These are phyloP conservation scores for Holtermanniella nyarrowii DNA, from an alignment of 768 basidiomycete genomes.

Conservation along the genomic window DNA sequence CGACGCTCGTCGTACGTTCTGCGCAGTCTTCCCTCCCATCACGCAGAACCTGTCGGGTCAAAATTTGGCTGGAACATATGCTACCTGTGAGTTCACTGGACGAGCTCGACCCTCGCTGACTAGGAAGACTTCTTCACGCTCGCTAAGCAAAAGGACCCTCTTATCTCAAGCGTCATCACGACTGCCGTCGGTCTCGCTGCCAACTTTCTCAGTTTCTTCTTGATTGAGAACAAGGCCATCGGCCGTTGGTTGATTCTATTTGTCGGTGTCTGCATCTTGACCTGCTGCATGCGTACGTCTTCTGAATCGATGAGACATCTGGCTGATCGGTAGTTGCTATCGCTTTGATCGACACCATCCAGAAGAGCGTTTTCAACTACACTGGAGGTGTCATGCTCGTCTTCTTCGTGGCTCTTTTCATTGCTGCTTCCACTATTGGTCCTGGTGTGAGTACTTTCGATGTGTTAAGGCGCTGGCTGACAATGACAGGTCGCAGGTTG, in stretches of 20 bases:
- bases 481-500: slow-evolving; percentile 11
- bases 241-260: slow-evolving; percentile 13
- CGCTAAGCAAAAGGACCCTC: slow-evolving; percentile 13
- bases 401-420: slow-evolving; percentile 11
- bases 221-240: slow-evolving; percentile 11
- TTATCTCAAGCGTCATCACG: slow-evolving; percentile 11
- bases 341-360: slow-evolving; percentile 9
- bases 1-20: slow-evolving; percentile 10
- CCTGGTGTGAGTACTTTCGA: no score
- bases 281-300: slow-evolving; percentile 6
- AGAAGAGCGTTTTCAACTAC: slow-evolving; percentile 4
- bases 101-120: not conserved
- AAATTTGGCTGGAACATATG: slow-evolving; percentile 8
- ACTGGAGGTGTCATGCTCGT: slow-evolving; percentile 7
- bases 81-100: not conserved
- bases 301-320: no score
- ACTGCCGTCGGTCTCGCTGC: slow-evolving; percentile 9
- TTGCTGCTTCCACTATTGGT: slow-evolving; percentile 4
- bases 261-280: slow-evolving; percentile 4
- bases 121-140: slow-evolving; percentile 12
- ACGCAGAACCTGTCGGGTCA: slow-evolving; percentile 17
- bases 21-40: slow-evolving; percentile 13
- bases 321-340: slow-evolving; percentile 11
- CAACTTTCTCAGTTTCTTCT: slow-evolving; percentile 8
- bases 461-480: no score